Evolutionary conservation across 768 basidiomycete genomes (phyloP).

Genomic region (Ramaria rubella): DNA sequence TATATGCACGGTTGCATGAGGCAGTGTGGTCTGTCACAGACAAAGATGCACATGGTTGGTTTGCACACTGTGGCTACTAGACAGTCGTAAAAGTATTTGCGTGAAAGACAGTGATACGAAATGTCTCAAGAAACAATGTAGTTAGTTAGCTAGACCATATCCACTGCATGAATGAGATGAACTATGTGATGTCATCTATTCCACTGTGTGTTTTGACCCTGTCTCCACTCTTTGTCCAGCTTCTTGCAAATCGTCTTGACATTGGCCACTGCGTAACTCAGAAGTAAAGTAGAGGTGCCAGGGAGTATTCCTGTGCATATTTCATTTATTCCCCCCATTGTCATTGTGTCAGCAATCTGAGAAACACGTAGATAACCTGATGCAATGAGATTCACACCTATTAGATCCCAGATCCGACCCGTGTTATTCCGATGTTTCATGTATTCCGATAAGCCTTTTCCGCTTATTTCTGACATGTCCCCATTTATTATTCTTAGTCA

Average conservation of each 20-base stretch:
- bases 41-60: slow-evolving; percentile 18
- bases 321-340: not conserved
- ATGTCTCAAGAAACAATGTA: not conserved
- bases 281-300: not conserved
- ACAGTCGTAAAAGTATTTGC: not conserved
- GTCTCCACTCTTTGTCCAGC: not conserved
- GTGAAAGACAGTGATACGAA: not conserved
- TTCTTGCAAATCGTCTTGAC: not conserved
- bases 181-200: not conserved
- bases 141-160: not conserved
- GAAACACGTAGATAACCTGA: not conserved
- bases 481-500: too few relatives aligned
- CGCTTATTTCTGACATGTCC: too few relatives aligned
- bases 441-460: too few relatives aligned
- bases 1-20: slow-evolving; percentile 18
- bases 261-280: not conserved
- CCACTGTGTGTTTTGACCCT: not conserved
- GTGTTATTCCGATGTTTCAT: too few relatives aligned
- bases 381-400: not conserved
- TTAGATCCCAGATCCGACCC: too few relatives aligned
- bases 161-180: not conserved
- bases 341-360: not conserved
- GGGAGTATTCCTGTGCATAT: not conserved
- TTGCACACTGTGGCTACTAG: slow-evolving; percentile 15
- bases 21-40: slow-evolving; percentile 19